Conservation (phyloP, 495 filamentous ascomycete genomes). For the Penicillium daleae region DNA sequence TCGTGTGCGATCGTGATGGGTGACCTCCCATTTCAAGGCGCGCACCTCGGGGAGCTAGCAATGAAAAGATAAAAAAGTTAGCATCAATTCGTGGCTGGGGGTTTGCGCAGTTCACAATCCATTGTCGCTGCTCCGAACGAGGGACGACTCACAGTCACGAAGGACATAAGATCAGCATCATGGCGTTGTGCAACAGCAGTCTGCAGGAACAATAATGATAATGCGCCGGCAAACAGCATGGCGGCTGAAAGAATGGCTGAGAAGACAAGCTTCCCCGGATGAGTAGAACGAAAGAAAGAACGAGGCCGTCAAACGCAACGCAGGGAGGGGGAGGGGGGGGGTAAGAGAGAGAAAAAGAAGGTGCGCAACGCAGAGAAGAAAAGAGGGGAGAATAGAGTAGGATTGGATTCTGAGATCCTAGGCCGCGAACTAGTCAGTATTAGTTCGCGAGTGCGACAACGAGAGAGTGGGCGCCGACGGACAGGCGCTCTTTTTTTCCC, state of each 20-base stretch:
- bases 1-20: constrained; percentile 29
- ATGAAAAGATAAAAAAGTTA: background rate
- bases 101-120: background rate
- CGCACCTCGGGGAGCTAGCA: constrained; percentile 36
- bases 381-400: background rate
- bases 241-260: constrained; percentile 37
- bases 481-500: background rate
- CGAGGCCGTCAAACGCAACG: constrained; percentile 6
- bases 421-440: background rate
- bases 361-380: background rate
- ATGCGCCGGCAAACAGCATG: constrained; percentile 35
- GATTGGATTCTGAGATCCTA: background rate
- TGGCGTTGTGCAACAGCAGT: constrained; percentile 34
- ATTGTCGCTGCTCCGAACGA: background rate
- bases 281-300: background rate
- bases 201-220: constrained; percentile 34
- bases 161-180: constrained; percentile 45
- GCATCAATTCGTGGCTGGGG: background rate
- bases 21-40: constrained; percentile 37
- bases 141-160: constrained; percentile 38
- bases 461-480: constrained; percentile 3
- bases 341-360: constrained; percentile 1
- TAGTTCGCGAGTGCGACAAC: background rate
- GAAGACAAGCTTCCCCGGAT: constrained; percentile 32
- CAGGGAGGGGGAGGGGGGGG: background rate